Evolutionary conservation across 768 basidiomycete species (phyloP).

Genomic region (Boletus patriciae): DNA sequence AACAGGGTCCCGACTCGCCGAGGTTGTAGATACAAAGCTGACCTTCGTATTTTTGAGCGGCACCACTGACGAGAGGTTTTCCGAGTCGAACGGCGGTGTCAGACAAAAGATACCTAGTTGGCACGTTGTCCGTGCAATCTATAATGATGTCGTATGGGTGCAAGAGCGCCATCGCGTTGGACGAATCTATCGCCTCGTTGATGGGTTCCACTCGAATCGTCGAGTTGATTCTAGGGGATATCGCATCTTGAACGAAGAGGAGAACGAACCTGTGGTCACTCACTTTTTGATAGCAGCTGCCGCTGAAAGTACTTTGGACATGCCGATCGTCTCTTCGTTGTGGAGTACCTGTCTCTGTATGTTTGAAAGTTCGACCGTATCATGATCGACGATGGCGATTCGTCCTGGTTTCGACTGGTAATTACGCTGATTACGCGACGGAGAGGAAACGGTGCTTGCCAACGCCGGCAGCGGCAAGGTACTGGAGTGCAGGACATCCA

Average conservation of each 20-base stretch:
- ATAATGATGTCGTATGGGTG: slow-evolving; percentile 71
- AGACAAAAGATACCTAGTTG: slow-evolving; percentile 90
- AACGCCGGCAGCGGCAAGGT: slow-evolving; percentile 88
- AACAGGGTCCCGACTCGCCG: slow-evolving; percentile 76
- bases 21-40: slow-evolving; percentile 79
- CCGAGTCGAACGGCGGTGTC: slow-evolving; percentile 74
- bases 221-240: slow-evolving; percentile 68
- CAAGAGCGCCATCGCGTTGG: slow-evolving; percentile 66
- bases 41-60: slow-evolving; percentile 84
- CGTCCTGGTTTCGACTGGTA: slow-evolving; percentile 50
- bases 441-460: slow-evolving; percentile 49
- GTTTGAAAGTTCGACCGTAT: slow-evolving; percentile 85
- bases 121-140: slow-evolving; percentile 94
- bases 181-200: slow-evolving; percentile 50
- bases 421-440: background rate
- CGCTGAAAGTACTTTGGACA: slow-evolving; percentile 82
- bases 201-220: slow-evolving; percentile 58
- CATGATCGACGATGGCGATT: slow-evolving; percentile 87
- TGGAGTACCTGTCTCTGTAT: slow-evolving; percentile 94
- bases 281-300: slow-evolving; percentile 67
- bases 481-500: slow-evolving; percentile 94
- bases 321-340: slow-evolving; percentile 65
- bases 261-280: background rate
- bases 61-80: slow-evolving; percentile 90
- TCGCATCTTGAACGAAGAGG: slow-evolving; percentile 1